phyloP scores from a whole-genome alignment of 345 rosid genomes.

The Moricandia arvensis region DNA sequence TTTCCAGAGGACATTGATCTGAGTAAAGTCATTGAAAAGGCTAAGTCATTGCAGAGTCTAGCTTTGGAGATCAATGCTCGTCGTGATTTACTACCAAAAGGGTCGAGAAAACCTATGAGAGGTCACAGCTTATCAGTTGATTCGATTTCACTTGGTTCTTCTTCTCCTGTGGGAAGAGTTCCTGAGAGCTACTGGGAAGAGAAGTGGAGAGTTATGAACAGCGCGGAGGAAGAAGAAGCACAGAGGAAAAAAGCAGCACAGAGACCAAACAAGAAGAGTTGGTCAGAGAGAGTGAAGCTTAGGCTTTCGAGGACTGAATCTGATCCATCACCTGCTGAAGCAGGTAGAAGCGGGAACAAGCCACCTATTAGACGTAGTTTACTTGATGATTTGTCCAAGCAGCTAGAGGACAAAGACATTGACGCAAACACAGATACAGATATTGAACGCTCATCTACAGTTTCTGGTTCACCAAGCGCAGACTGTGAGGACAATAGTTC shows the following conservation, averaged over 20 bases:
- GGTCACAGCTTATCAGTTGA: conserved; percentile 55
- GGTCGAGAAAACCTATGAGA: conserved; percentile 42
- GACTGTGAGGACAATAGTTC: conserved; percentile 53
- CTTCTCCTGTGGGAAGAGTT: conserved; percentile 55
- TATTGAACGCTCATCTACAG: conserved; percentile 47
- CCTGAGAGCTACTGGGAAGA: conserved; percentile 98
- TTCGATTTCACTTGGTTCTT: conserved; percentile 56
- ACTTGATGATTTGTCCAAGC: conserved; percentile 64
- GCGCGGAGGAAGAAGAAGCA: conserved; percentile 54
- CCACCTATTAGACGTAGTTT: conserved; percentile 56
- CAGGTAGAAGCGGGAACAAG: conserved; percentile 36
- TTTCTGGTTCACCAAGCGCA: conserved; percentile 53
- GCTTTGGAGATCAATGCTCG: conserved; percentile 50
- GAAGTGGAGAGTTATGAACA: conserved; percentile 79
- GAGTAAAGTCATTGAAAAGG: conserved; percentile 58
- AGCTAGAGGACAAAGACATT: conserved; percentile 41
- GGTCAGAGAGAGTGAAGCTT: conserved; percentile 69
- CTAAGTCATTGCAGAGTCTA: conserved; percentile 64
- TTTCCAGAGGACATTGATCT: conserved; percentile 74
- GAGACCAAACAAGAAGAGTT: conserved; percentile 53
- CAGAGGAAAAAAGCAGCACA: conserved; percentile 37
- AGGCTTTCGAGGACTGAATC: conserved; percentile 68
- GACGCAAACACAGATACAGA: background rate
- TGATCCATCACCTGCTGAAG: conserved; percentile 55
- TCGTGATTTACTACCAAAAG: conserved; percentile 32